Evolutionary conservation across 2,329 filamentous ascomycete genomes (phyloP), one percentile per base, ranked within the genome.

Genomic region (Monilinia vaccinii-corymbosi): DNA sequence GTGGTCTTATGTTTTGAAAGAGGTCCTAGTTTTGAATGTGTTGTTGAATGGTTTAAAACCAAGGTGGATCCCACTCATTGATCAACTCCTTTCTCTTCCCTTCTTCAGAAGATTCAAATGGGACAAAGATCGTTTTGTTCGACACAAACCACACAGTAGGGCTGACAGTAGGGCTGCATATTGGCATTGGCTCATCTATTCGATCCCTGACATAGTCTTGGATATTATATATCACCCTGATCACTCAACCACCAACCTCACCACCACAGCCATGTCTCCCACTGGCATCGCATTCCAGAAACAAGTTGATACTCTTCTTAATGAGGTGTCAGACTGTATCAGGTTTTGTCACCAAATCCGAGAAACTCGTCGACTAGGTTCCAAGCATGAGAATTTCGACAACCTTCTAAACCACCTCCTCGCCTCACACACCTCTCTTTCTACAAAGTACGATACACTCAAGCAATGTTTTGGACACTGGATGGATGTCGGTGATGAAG

Each of bases 281-380:
- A 25, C 57, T 9, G 40, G 48, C 25, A 36, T 50, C 10, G 23
- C 32, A 10, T 59, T 59, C 6, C 38, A 21, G 28, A 28, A 25
- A n/a, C 57, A 53, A 36, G 48, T 59, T 23, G 57, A 59, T 11
- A 4, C 28, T 32, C 48, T 59, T 16, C 25, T 59, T 11, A 28
- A 53, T 21, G 47, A 53, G 16, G 23, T 59, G 16, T 34, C 47
- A 42, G 48, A 59, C 21, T 53, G 57, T n/a, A 52, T 44, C 23
- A 28, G 31, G 21, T 53, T 44, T 45, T 59, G 57, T 18, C 28
- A 52, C 16, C 36, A 45, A 31, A 53, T 59, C 38, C 31, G 48
- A 32, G 48, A 52, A 28, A 59, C 25, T 38, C 57, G 57, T 25
- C 57, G 49, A 25, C 47, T 59, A 18, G 57, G 48, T 34, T 45